phyloP scores from a whole-genome alignment of 306 rosid genomes.

The Cicer yamashitae region DNA sequence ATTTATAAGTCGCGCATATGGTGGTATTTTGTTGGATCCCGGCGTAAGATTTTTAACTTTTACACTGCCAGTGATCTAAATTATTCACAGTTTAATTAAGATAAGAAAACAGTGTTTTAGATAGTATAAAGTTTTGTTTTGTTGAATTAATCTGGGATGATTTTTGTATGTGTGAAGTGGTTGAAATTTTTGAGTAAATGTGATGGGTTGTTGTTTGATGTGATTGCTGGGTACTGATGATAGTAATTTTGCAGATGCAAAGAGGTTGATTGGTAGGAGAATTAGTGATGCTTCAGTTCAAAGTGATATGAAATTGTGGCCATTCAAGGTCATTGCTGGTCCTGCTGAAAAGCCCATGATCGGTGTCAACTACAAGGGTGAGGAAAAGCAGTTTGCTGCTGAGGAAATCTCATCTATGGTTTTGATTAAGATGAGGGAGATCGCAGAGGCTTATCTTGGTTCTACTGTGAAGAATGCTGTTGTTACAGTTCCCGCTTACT shows the following conservation, averaged over 20 bases:
- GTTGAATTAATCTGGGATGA: neutral
- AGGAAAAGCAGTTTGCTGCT: slow-evolving; percentile 65
- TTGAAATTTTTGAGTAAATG: neutral
- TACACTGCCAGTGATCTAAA: too few relatives aligned
- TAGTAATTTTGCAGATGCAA: slow-evolving; percentile 61
- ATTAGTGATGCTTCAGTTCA: slow-evolving; percentile 65
- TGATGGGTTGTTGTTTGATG: neutral
- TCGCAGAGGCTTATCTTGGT: slow-evolving; percentile 84
- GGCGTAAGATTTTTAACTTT: too few relatives aligned
- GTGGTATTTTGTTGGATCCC: too few relatives aligned
- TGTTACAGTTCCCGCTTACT: slow-evolving; percentile 86
- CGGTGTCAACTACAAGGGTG: slow-evolving; percentile 62
- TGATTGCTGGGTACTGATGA: slow-evolving; percentile 1
- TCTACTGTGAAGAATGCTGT: slow-evolving; percentile 70
- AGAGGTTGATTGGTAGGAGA: slow-evolving; percentile 86
- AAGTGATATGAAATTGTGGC: slow-evolving; percentile 80
- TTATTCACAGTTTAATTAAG: neutral
- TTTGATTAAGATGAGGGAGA: slow-evolving; percentile 80
- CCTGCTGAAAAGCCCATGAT: slow-evolving; percentile 73
- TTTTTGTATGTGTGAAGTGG: neutral
- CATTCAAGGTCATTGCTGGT: slow-evolving; percentile 67
- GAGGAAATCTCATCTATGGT: slow-evolving; percentile 84
- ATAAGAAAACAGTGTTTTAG: neutral
- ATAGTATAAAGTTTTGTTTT: neutral
- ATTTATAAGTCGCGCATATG: too few relatives aligned